Percentiles rank a stretch among this genome's conserved stretches.
Conservation (phyloP, 768 basidiomycete species). For the Mycena albidolilacea region DNA sequence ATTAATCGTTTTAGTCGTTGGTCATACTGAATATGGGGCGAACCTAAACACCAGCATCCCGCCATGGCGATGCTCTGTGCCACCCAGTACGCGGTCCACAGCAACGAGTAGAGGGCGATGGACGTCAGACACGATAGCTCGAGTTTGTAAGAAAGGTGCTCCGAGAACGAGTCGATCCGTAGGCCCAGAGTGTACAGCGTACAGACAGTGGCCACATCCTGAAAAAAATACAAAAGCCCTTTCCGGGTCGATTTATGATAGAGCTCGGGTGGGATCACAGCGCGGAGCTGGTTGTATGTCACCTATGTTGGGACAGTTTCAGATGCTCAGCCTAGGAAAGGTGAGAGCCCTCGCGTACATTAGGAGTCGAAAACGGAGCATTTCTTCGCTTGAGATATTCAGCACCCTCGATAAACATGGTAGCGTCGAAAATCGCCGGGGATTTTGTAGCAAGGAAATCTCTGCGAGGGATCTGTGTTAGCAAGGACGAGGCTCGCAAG, state of each 20-base stretch:
- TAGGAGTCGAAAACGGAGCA: constrained; percentile 14
- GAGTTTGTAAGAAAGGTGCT: not conserved
- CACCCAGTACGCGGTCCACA: constrained; percentile 58
- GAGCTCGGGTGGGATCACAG: constrained; percentile 63
- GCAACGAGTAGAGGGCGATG: constrained; percentile 44
- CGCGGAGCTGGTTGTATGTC: constrained; percentile 53
- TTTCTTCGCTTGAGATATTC: constrained; percentile 21
- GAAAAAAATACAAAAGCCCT: constrained; percentile 58
- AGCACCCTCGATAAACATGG: constrained; percentile 17
- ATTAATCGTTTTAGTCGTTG: not conserved
- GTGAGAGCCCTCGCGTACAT: constrained; percentile 1
- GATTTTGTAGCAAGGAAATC: not conserved
- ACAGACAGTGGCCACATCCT: constrained; percentile 5
- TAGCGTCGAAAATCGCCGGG: not conserved
- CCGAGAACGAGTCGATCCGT: not conserved
- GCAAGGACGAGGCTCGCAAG: not conserved
- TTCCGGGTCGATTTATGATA: constrained; percentile 61
- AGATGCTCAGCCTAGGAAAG: not conserved
- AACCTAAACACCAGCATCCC: constrained; percentile 57
- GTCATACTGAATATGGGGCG: not conserved
- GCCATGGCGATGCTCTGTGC: constrained; percentile 60
- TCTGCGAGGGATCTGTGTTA: not conserved
- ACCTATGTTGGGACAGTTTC: not conserved
- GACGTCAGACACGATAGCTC: constrained; percentile 23
- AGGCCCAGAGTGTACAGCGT: not conserved